Evolutionary conservation across 2,329 filamentous ascomycete species (phyloP).

Genomic region (Dothiorella sarmentorum): DNA sequence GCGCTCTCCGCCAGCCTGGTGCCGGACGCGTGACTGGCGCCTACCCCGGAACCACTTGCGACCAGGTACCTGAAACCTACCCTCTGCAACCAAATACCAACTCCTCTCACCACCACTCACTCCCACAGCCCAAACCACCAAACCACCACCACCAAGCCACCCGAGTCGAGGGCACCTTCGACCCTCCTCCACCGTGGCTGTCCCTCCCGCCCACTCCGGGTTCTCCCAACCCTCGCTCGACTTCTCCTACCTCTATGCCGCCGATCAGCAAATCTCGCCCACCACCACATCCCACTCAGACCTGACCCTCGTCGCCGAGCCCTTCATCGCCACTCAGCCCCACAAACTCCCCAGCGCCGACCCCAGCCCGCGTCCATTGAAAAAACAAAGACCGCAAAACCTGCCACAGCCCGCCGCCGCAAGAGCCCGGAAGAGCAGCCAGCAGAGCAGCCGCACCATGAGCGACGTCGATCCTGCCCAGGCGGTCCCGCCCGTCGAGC

Average conservation of each 20-base stretch:
- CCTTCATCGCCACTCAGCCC: slow-evolving; percentile 14
- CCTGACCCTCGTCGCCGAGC: slow-evolving; percentile 20
- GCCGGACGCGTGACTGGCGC: background rate
- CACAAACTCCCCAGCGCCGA: slow-evolving; percentile 21
- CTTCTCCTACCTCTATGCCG: slow-evolving; percentile 26
- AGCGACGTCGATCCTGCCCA: slow-evolving; percentile 19
- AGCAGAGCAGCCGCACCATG: slow-evolving; percentile 20
- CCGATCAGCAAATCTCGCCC: slow-evolving; percentile 19
- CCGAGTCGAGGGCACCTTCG: slow-evolving; percentile 1
- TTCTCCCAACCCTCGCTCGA: slow-evolving; percentile 22
- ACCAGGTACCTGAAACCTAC: slow-evolving; percentile 12
- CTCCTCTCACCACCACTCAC: background rate
- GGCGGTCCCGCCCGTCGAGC: slow-evolving; percentile 19
- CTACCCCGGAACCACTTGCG: background rate
- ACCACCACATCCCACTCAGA: slow-evolving; percentile 21
- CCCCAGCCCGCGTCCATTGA: slow-evolving; percentile 22
- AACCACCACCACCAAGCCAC: background rate
- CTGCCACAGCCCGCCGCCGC: background rate
- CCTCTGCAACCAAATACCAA: background rate
- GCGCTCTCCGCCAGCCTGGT: background rate
- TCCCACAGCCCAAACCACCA: background rate
- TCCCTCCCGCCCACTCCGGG: slow-evolving; percentile 25
- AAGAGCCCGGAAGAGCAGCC: slow-evolving; percentile 2
- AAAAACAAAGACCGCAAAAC: slow-evolving; percentile 5
- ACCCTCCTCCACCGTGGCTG: slow-evolving; percentile 29